Conservation (phyloP, 164 flowering plant genomes). For the Tetracentron sinense region DNA sequence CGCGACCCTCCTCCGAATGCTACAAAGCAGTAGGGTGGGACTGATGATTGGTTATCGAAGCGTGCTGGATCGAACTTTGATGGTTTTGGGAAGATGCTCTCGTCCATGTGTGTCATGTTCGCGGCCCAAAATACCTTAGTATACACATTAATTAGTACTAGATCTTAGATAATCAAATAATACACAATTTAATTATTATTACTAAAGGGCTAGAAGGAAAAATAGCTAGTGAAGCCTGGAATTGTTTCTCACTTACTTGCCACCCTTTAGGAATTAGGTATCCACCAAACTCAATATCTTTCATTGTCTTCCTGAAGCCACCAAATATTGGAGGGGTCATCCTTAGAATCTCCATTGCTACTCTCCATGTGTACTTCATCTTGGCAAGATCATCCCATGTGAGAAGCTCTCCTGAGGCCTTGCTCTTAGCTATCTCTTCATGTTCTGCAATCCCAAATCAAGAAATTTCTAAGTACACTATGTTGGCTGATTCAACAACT, state of each 20-base stretch:
- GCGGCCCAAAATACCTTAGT: constrained; percentile 50
- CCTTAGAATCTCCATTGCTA: constrained; percentile 50
- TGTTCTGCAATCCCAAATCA: constrained; percentile 25
- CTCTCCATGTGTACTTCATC: constrained; percentile 82
- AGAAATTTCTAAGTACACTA: neutral
- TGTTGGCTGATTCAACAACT: no score
- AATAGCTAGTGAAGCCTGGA: neutral
- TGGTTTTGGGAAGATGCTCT: constrained; percentile 49
- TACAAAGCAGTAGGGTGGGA: constrained; percentile 49
- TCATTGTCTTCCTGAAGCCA: constrained; percentile 45
- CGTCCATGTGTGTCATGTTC: constrained; percentile 57
- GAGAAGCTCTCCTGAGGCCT: constrained; percentile 33
- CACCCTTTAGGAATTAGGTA: constrained; percentile 69
- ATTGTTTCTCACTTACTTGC: constrained; percentile 36
- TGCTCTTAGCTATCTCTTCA: constrained; percentile 29
- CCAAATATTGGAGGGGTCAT: constrained; percentile 50
- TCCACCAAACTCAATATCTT: constrained; percentile 53
- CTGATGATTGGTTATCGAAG: constrained; percentile 44
- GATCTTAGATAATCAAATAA: no score
- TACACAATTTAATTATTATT: no score
- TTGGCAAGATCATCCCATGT: constrained; percentile 69
- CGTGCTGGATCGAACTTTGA: constrained; percentile 52
- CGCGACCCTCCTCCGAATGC: constrained; percentile 70
- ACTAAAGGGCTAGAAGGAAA: no score
- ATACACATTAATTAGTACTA: no score